These are phyloP conservation scores for Colletotrichum sp. DNA, from an alignment of 2,329 filamentous ascomycete species.

Conservation along the genomic window DNA sequence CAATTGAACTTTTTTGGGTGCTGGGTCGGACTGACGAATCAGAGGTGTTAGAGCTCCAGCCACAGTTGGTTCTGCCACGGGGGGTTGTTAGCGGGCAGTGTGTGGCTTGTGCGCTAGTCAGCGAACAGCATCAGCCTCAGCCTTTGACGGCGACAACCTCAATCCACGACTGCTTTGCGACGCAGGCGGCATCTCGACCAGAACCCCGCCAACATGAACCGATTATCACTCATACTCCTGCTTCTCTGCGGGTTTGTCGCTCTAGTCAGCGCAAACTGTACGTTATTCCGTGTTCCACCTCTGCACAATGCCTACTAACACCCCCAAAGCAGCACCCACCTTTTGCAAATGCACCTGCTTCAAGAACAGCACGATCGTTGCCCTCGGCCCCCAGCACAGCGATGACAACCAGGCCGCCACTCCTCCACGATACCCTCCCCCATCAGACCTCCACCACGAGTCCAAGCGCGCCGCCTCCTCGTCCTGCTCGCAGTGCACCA, in stretches of 20 bases:
- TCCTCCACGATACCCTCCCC: constrained; percentile 26
- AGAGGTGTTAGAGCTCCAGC: constrained; percentile 5
- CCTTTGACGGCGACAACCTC: background rate
- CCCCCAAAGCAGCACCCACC: constrained; percentile 56
- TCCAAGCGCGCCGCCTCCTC: constrained; percentile 40
- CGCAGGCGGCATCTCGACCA: background rate
- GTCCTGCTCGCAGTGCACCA: constrained; percentile 66
- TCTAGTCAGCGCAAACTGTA: constrained; percentile 47
- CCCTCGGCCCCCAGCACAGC: constrained; percentile 52
- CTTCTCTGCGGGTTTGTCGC: constrained; percentile 39
- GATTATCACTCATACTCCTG: constrained; percentile 39
- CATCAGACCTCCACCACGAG: constrained; percentile 21
- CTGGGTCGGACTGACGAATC: constrained; percentile 12
- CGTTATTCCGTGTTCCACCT: constrained; percentile 22
- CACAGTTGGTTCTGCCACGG: background rate
- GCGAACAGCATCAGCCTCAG: background rate
- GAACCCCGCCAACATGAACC: constrained; percentile 20
- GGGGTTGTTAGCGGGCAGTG: background rate
- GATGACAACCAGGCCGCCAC: background rate
- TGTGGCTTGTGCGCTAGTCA: constrained; percentile 2
- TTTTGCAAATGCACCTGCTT: constrained; percentile 76
- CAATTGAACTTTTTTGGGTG: constrained; percentile 22
- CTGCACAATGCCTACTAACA: constrained; percentile 22
- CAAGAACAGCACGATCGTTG: constrained; percentile 71
- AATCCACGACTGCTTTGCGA: background rate